phyloP scores from a whole-genome alignment of 2,329 filamentous ascomycete genomes.

The Calonectria crousiana region DNA sequence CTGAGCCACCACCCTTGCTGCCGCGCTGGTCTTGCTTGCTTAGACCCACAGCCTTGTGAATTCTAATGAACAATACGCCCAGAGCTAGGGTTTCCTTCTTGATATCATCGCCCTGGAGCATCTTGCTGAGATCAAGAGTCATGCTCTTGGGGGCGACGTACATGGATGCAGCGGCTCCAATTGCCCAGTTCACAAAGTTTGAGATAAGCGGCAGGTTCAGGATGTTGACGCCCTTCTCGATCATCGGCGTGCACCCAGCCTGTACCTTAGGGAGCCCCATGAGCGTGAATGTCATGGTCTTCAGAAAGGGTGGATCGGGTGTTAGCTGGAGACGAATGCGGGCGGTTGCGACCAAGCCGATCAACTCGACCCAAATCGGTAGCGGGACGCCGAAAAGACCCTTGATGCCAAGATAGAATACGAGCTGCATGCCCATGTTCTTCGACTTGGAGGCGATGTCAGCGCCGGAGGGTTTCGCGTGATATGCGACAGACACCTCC shows the following conservation, averaged over 20 bases:
- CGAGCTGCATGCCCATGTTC: constrained; percentile 97
- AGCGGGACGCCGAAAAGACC: constrained; percentile 90
- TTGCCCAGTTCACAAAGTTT: constrained; percentile 97
- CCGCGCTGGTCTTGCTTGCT: constrained; percentile 92
- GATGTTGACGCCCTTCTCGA: constrained; percentile 91
- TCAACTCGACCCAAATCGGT: constrained; percentile 90
- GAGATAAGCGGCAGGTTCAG: constrained; percentile 93
- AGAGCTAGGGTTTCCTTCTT: constrained; percentile 89
- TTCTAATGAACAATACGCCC: constrained; percentile 92
- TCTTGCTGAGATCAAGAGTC: constrained; percentile 90
- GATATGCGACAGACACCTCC: constrained; percentile 91
- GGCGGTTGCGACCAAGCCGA: constrained; percentile 89
- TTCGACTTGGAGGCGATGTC: constrained; percentile 84
- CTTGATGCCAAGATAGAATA: constrained; percentile 93
- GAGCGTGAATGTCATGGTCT: constrained; percentile 90
- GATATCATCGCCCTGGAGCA: constrained; percentile 91
- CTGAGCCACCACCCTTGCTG: constrained; percentile 86
- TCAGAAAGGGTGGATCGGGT: constrained; percentile 91
- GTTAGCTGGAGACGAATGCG: constrained; percentile 86
- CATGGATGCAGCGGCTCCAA: constrained; percentile 86
- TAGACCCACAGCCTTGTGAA: constrained; percentile 87
- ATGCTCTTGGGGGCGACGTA: constrained; percentile 96
- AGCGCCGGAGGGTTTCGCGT: constrained; percentile 80
- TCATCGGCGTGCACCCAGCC: constrained; percentile 91
- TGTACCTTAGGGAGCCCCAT: constrained; percentile 94